Evolutionary conservation across 352 stramenopile species (phyloP), one percentile per base, ranked within the genome.

Genomic region (Phytophthora tentaculata): DNA sequence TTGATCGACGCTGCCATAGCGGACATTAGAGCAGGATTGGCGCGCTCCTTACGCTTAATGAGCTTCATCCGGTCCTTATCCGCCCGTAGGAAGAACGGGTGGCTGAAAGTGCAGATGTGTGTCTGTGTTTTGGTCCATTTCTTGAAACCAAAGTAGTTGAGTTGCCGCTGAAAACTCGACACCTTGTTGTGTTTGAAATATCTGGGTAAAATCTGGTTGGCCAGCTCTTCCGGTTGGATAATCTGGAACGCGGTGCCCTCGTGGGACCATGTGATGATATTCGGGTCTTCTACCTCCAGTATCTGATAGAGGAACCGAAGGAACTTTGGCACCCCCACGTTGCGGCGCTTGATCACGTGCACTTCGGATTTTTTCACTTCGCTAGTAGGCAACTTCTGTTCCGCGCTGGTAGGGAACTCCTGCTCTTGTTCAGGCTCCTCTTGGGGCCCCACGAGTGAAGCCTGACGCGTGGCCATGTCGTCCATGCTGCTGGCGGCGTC

Each of bases 171-270:
- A 65, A 92, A 92, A 56, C 82, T 90, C 51, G 84, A 89, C 0
- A 92, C 82, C 66, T 92, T 92, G 73, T 90, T 90, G 71, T 92
- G 84, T 56, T 90, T 92, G 56, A 92, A 92, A 56, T 92, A 94
- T 32, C 80, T 83, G 20, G 85, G 82, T 32, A 93, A 61, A 29
- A 91, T 88, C 57, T 71, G 57, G 41, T 69, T 64, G 4, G 84
- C 80, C 14, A 92, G 69, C n/a, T 79, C 77, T 2, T 90, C 80
- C 0, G 82, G 79, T 35, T 87, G 76, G 5, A 80, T 81, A 61
- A 92, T 90, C 69, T 92, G 82, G 58, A 92, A 92, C 16, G 84
- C 82, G 5, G 84, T 92, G 52, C 82, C 84, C 29, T 76, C 77
- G 53, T 90, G 82, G 1, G 84, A 87, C 84, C 84, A 92, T 10